These are phyloP conservation scores for Castanea sativa DNA, from an alignment of 306 rosid species.

Conservation along the genomic window DNA sequence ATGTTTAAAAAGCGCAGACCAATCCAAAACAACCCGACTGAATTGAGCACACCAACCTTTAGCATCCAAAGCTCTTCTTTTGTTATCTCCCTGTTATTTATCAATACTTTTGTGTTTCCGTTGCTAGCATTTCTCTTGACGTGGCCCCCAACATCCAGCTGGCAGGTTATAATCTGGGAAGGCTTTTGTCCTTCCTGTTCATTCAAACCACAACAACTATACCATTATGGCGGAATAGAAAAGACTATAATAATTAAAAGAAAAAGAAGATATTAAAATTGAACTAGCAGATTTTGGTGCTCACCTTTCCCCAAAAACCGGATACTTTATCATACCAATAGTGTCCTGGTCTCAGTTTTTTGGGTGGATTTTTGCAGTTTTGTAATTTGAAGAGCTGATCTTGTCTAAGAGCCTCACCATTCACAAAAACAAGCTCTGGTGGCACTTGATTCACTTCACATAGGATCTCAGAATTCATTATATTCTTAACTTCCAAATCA, in stretches of 20 bases:
- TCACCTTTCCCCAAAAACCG: conserved; percentile 91
- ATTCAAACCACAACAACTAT: conserved; percentile 22
- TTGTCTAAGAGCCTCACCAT: conserved; percentile 42
- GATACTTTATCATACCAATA: conserved; percentile 82
- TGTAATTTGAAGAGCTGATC: conserved; percentile 43
- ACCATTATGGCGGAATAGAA: conserved; percentile 11
- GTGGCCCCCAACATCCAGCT: conserved; percentile 49
- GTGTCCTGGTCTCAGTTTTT: conserved; percentile 57
- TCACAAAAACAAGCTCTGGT: conserved; percentile 43
- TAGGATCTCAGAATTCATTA: conserved; percentile 43
- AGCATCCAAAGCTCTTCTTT: conserved; percentile 53
- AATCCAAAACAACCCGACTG: not conserved
- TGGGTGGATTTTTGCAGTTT: conserved; percentile 57
- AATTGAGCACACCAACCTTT: conserved; percentile 37
- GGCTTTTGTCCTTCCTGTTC: conserved; percentile 65
- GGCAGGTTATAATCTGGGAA: conserved; percentile 59
- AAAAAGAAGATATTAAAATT: not conserved
- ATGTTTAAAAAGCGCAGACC: not conserved
- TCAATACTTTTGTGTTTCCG: conserved; percentile 58
- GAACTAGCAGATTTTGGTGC: conserved; percentile 7
- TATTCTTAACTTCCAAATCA: conserved; percentile 34
- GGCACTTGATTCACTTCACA: conserved; percentile 62
- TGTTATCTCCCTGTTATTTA: conserved; percentile 62
- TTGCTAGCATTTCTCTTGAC: conserved; percentile 49
- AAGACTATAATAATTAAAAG: not conserved